These are phyloP conservation scores for Starmerella tilneyi DNA, from an alignment of 805 yeast species.

Conservation along the genomic window DNA sequence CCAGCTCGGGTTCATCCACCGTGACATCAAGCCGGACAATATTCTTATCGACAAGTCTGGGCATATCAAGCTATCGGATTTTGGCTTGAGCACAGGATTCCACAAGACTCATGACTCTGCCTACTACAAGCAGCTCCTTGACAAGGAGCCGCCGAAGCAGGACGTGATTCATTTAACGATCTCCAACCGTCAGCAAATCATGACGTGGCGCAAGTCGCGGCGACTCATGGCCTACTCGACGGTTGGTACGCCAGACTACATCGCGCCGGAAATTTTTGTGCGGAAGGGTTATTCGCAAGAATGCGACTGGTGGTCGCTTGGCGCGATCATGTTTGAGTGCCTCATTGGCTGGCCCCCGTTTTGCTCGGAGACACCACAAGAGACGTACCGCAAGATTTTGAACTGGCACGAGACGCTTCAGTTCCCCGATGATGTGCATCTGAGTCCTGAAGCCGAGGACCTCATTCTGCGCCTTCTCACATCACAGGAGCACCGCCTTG, in stretches of 20 bases:
- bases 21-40: conserved; percentile 97
- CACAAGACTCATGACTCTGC: conserved; percentile 88
- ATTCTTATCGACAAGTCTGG: conserved; percentile 73
- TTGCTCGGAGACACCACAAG: conserved; percentile 90
- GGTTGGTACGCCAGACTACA: conserved; percentile 92
- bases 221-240: conserved; percentile 92
- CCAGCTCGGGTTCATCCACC: conserved; percentile 83
- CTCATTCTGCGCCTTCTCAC: conserved; percentile 67
- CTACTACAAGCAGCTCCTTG: conserved; percentile 72
- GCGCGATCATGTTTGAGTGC: conserved; percentile 95
- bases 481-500: conserved; percentile 67
- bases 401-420: conserved; percentile 82
- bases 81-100: conserved; percentile 81
- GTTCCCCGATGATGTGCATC: conserved; percentile 85
- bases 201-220: conserved; percentile 89
- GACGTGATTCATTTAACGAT: conserved; percentile 93
- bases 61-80: conserved; percentile 60
- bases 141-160: conserved; percentile 40
- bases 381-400: conserved; percentile 80
- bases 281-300: conserved; percentile 95
- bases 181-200: conserved; percentile 89
- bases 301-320: conserved; percentile 97
- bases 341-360: conserved; percentile 96
- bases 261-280: conserved; percentile 87
- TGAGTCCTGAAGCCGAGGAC: conserved; percentile 82